phyloP scores from a whole-genome alignment of 805 yeast species.

The Candida tallmaniae region DNA sequence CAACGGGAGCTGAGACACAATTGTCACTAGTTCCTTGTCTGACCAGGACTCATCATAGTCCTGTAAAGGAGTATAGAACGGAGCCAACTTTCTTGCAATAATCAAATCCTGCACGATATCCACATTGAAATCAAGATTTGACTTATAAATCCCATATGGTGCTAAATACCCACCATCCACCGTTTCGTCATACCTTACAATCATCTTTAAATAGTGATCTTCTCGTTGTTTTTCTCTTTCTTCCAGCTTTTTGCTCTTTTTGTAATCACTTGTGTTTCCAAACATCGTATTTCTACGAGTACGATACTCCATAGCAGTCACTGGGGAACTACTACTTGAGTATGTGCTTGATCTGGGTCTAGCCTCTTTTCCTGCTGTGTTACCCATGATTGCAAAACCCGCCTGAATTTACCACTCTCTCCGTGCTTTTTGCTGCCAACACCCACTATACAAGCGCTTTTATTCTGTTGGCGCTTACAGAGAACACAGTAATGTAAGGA shows the following conservation, averaged over 20 bases:
- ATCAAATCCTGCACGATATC: constrained; percentile 69
- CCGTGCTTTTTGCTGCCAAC: too few species aligned
- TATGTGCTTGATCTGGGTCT: constrained; percentile 26
- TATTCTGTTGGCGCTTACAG: too few species aligned
- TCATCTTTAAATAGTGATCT: constrained; percentile 49
- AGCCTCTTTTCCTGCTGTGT: constrained; percentile 40
- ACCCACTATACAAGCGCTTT: too few species aligned
- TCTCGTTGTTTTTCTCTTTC: constrained; percentile 55
- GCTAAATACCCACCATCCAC: constrained; percentile 95
- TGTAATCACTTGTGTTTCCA: constrained; percentile 14
- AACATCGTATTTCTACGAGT: constrained; percentile 11
- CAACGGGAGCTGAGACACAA: constrained; percentile 47
- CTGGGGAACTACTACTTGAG: constrained; percentile 8
- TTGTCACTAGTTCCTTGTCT: constrained; percentile 54
- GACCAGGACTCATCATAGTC: constrained; percentile 72
- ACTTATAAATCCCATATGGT: constrained; percentile 84
- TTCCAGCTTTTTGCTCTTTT: constrained; percentile 29
- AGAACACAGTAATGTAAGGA: too few species aligned
- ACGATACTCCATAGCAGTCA: constrained; percentile 1
- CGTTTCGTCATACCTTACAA: constrained; percentile 59
- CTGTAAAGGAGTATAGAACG: constrained; percentile 86
- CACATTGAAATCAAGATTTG: constrained; percentile 69
- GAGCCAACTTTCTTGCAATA: constrained; percentile 69
- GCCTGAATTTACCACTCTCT: too few species aligned
- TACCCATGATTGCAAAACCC: too few species aligned